Percentiles rank a stretch among this genome's conserved stretches.
These are phyloP conservation scores for Cucumis melo DNA, from an alignment of 306 rosid species.

Conservation along the genomic window DNA sequence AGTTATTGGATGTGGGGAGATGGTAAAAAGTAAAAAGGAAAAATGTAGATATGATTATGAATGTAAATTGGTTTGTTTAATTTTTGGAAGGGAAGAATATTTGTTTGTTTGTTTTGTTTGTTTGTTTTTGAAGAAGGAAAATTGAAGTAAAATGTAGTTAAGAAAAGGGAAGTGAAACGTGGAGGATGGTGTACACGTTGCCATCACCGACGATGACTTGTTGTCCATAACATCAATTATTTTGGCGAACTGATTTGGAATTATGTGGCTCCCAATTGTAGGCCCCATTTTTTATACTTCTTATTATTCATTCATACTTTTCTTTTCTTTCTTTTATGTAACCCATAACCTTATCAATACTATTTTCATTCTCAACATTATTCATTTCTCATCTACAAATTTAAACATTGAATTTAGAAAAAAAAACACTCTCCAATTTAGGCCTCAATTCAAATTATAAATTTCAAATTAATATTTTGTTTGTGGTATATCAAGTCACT, in stretches of 20 bases:
- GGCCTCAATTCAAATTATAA: too few relatives aligned
- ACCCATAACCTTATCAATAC: too few relatives aligned
- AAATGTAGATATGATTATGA: not conserved
- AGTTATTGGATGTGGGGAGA: not conserved
- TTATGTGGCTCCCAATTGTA: not conserved
- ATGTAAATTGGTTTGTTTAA: not conserved
- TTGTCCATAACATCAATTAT: not conserved
- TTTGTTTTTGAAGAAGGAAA: not conserved
- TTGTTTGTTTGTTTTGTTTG: not conserved
- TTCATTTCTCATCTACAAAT: too few relatives aligned
- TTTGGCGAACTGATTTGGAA: not conserved
- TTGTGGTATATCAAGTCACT: too few relatives aligned
- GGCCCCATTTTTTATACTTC: too few relatives aligned
- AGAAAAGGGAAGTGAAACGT: not conserved
- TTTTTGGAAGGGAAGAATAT: not conserved
- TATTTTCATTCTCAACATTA: too few relatives aligned
- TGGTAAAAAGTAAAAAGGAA: not conserved
- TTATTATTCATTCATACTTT: too few relatives aligned
- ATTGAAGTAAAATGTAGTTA: not conserved
- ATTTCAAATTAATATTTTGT: too few relatives aligned
- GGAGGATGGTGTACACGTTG: conserved; percentile 3
- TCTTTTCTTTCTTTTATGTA: too few relatives aligned
- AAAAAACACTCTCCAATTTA: too few relatives aligned
- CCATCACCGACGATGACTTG: conserved; percentile 6
- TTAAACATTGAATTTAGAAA: too few relatives aligned